Base-by-base conservation (phyloP, 805 yeast genomes). In the Ogataea pini region DNA sequence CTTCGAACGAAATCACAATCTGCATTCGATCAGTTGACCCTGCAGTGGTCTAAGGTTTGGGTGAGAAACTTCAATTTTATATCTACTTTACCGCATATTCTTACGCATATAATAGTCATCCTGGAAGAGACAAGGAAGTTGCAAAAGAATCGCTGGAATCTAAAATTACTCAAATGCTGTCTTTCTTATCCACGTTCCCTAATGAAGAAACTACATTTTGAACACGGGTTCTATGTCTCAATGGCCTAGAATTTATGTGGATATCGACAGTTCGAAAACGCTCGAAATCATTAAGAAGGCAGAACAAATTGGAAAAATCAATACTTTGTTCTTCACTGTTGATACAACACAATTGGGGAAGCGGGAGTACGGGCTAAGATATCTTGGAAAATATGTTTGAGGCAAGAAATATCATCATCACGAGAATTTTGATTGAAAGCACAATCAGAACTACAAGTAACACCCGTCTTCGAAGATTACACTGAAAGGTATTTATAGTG, bases 291-390 rank as follows among this genome's bases (percentile, higher is more conserved):
- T 88, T 8, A 73, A 75, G 57, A 82, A 82, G 57, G 89, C 87
- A n/a, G 89, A 85, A 36, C 60, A 85, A 34, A 61, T 68, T 47
- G 67, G 68, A 13, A 61, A 63, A 68, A 42, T 71, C 83, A 44
- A 91, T 57, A 94, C 89, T 1, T 68, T 88, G 24, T 86, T 86
- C 59, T 80, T 88, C 55, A 88, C 96, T 1, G 92, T 86, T 3
- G 96, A 88, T 70, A 92, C 95, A 0, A 95, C 96, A 4, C 85
- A 84, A 54, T 71, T 87, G 32, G 96, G 96, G 7, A 78, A 89
- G 50, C 78, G 96, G 54, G 96, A 89, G 66, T 86, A 86, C 64
- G 76, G 72, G n/a, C 48, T 68, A 69, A 42, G 46, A 34, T 19
- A 18, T 5, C 31, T 32, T 14, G n/a, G n/a, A n/a, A n/a, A n/a